Conservation (phyloP, 2,329 filamentous ascomycete species). For the Talaromyces sp. region DNA sequence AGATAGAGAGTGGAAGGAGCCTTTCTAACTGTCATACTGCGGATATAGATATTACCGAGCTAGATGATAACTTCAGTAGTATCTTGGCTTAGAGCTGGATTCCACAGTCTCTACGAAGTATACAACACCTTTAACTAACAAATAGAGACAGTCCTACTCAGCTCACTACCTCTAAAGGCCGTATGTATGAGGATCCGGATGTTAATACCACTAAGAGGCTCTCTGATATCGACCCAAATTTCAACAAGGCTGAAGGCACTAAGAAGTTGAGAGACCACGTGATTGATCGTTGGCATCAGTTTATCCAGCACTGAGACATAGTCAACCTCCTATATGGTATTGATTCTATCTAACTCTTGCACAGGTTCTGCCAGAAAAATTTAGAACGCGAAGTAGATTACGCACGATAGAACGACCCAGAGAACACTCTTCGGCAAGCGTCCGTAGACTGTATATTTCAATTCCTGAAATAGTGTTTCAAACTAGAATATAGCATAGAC, state of each 20-base stretch:
- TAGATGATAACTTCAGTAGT: not conserved
- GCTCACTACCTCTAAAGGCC: not conserved
- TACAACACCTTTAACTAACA: not conserved
- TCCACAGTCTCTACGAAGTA: not conserved
- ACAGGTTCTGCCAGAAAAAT: not conserved
- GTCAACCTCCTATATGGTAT: not conserved
- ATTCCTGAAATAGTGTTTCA: slow-evolving; percentile 22
- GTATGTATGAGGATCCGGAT: slow-evolving; percentile 13
- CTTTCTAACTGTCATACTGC: not conserved
- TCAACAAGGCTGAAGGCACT: slow-evolving; percentile 21
- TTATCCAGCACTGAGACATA: slow-evolving; percentile 3
- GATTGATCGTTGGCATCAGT: slow-evolving; percentile 21
- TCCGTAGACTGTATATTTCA: slow-evolving; percentile 23
- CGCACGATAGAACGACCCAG: slow-evolving; percentile 17
- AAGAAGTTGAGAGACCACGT: slow-evolving; percentile 20
- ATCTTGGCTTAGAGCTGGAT: not conserved
- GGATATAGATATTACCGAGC: slow-evolving; percentile 1
- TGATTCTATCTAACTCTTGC: not conserved
- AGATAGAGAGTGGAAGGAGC: not conserved
- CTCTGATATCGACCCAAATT: slow-evolving; percentile 22
- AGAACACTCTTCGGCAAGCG: slow-evolving; percentile 20
- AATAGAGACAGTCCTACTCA: not conserved
- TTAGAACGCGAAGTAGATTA: not conserved
- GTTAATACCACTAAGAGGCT: slow-evolving; percentile 25
- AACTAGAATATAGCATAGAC: slow-evolving; percentile 20